These are phyloP conservation scores for Corniculantispora saksenae DNA, from an alignment of 2,329 filamentous ascomycete species.

Conservation along the genomic window DNA sequence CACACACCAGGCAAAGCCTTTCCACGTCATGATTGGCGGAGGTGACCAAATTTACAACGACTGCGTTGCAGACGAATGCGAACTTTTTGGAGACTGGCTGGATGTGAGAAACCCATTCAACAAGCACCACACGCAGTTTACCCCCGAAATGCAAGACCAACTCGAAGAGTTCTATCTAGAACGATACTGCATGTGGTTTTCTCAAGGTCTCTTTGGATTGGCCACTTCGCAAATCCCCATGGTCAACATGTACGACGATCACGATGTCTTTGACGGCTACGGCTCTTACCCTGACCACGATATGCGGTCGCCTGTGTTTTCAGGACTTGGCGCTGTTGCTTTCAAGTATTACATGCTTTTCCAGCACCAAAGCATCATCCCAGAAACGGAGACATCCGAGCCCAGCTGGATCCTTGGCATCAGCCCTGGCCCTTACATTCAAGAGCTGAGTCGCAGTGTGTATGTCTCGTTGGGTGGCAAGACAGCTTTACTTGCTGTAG, in stretches of 20 bases:
- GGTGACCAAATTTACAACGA: conserved; percentile 98
- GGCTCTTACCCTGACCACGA: conserved; percentile 91
- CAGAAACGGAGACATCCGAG: conserved; percentile 80
- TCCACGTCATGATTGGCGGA: conserved; percentile 97
- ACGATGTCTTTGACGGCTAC: conserved; percentile 88
- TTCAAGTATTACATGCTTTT: conserved; percentile 99
- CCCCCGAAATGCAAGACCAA: conserved; percentile 80
- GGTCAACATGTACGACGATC: conserved; percentile 98
- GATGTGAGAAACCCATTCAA: conserved; percentile 75
- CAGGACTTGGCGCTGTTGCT: conserved; percentile 83
- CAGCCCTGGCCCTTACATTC: conserved; percentile 84
- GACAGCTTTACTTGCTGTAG: conserved; percentile 80
- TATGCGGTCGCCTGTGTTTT: conserved; percentile 88
- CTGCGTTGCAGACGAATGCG: conserved; percentile 71
- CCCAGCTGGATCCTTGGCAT: conserved; percentile 88
- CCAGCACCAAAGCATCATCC: conserved; percentile 85
- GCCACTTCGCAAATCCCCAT: conserved; percentile 94
- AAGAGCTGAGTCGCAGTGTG: conserved; percentile 78
- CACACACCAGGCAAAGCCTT: conserved; percentile 84
- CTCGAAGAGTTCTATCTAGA: conserved; percentile 86
- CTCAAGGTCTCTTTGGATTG: conserved; percentile 89
- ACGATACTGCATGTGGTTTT: conserved; percentile 93
- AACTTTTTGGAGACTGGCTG: conserved; percentile 81
- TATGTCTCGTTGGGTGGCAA: conserved; percentile 82
- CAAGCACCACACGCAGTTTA: conserved; percentile 79